A percentile compares a stretch with the other conserved stretches of the same genome.
phyloP scores from a whole-genome alignment of 345 rosid species.

The Brassica nigra region DNA sequence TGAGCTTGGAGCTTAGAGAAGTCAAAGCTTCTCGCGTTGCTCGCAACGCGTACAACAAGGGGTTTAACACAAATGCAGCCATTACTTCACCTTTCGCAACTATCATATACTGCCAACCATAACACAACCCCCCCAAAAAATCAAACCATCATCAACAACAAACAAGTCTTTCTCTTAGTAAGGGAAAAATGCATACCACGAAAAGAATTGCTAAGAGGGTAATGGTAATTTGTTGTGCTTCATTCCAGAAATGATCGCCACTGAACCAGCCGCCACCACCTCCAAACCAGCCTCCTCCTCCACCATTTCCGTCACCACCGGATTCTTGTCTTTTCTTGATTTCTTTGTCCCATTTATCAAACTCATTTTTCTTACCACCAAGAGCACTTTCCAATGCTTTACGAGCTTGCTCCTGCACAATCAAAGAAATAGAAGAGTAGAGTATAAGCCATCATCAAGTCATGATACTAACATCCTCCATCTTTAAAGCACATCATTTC shows the following conservation, averaged over 20 bases:
- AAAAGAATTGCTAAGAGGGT: slow-evolving; percentile 61
- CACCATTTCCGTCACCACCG: slow-evolving; percentile 56
- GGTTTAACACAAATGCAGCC: slow-evolving; percentile 75
- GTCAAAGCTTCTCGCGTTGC: slow-evolving; percentile 63
- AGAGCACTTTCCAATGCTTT: slow-evolving; percentile 87
- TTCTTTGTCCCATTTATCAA: slow-evolving; percentile 81
- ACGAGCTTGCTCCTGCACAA: slow-evolving; percentile 76
- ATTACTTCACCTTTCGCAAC: slow-evolving; percentile 72
- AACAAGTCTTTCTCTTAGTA: not conserved
- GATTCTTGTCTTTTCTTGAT: slow-evolving; percentile 84
- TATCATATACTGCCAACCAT: slow-evolving; percentile 60
- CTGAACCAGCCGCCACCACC: slow-evolving; percentile 74
- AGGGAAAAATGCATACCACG: slow-evolving; percentile 54
- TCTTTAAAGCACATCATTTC: not conserved
- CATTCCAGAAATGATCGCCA: slow-evolving; percentile 79
- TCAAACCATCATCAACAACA: not conserved
- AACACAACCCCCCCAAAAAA: slow-evolving; percentile 9
- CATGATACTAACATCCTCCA: not conserved
- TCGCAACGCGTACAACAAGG: slow-evolving; percentile 66
- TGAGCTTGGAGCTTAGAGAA: slow-evolving; percentile 54
- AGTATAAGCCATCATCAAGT: slow-evolving; percentile 11
- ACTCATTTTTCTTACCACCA: slow-evolving; percentile 85
- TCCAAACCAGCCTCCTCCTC: slow-evolving; percentile 93
- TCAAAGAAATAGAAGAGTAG: not conserved
- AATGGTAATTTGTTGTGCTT: slow-evolving; percentile 65